Base-by-base conservation (phyloP, 73 alveolate genomes). In the Tetrahymena elliotti region DNA sequence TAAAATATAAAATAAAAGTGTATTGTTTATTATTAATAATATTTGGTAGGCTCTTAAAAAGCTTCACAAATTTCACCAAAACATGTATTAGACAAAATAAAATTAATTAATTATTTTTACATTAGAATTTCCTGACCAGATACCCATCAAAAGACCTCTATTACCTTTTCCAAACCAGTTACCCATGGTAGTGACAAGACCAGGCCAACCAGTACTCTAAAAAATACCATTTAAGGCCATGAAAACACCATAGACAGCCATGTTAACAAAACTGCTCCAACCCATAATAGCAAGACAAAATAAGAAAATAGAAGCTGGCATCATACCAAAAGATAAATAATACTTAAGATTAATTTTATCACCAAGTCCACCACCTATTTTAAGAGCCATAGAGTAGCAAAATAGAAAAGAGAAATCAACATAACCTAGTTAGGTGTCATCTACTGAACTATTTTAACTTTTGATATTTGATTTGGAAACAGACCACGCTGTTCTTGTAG, bases 121-220 rank as follows among this genome's bases (percentile, higher is more conserved):
- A 38, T 94, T 94, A 6, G 94, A 41, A 83, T 93, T 83, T 83
- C 96, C 96, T 33, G 94, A 37, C 96, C 96, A 94, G 33, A 94
- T 83, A 6, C 96, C 96, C 96, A 94, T 83, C 52, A 94, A 33
- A 27, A 83, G 52, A 12, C 96, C 96, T 82, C 92, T 83, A 15
- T 94, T 94, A 35, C 82, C 92, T 83, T 94, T 94, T 22, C 94
- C 53, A 94, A 94, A 94, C 96, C 96, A 94, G 84, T 94, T 94
- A 34, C 96, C 96, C 93, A 94, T 83, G 13, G 93, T 92, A 38
- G 92, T 27, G 33, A 94, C 94, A 22, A 93, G 93, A 12, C 94
- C 96, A 38, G 96, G 96, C 92, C 93, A 94, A 12, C 93, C 53
- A 3, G 94, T 53, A 40, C 94, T 83, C 68, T 83, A 33, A 37